phyloP scores from a whole-genome alignment of 768 basidiomycete genomes.

The Boletus coccyginus region DNA sequence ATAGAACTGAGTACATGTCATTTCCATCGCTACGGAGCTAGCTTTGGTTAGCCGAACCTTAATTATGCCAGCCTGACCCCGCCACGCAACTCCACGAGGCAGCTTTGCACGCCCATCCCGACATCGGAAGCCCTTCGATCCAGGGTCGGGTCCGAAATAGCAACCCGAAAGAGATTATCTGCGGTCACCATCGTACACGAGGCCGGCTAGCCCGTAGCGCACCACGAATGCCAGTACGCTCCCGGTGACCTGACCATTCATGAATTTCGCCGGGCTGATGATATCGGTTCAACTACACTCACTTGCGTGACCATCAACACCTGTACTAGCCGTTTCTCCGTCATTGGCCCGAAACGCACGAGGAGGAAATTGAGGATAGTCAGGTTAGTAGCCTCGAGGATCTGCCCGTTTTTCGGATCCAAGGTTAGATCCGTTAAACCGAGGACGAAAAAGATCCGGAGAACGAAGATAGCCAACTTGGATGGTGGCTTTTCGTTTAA shows the following conservation, averaged over 20 bases:
- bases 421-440: slow-evolving; percentile 64
- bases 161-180: slow-evolving; percentile 40
- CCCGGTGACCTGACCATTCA: slow-evolving; percentile 53
- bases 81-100: background rate
- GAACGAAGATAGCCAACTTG: slow-evolving; percentile 47
- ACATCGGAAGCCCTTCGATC: background rate
- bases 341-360: slow-evolving; percentile 78
- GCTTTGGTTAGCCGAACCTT: background rate
- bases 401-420: slow-evolving; percentile 51
- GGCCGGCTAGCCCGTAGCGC: slow-evolving; percentile 84
- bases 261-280: slow-evolving; percentile 3
- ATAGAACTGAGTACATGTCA: background rate
- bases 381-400: slow-evolving; percentile 79
- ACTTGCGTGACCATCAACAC: slow-evolving; percentile 76
- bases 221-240: slow-evolving; percentile 82
- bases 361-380: slow-evolving; percentile 90
- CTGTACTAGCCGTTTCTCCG: slow-evolving; percentile 75
- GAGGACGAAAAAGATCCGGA: slow-evolving; percentile 59
- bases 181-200: slow-evolving; percentile 92
- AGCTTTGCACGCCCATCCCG: too few species aligned
- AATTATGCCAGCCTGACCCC: background rate
- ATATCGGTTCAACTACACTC: slow-evolving; percentile 6
- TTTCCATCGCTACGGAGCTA: background rate
- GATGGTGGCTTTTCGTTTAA: slow-evolving; percentile 58
- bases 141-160: background rate